Percentiles rank a stretch among this genome's conserved stretches.
Conservation (phyloP, 2,329 filamentous ascomycete species). For the Pseudocercospora fuligena region DNA sequence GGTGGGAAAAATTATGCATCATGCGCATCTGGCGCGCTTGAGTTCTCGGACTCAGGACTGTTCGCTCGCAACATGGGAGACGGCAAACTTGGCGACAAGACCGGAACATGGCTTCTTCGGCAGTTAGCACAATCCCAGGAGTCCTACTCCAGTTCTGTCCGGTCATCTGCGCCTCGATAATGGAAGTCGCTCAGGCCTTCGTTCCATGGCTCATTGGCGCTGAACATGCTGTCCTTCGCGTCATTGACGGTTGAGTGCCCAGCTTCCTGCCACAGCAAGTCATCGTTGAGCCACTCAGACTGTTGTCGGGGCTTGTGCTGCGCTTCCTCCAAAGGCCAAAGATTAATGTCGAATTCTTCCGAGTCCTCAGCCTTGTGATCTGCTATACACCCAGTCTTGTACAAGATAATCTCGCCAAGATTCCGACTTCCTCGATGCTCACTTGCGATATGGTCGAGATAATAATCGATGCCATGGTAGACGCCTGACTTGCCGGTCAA, state of each 20-base stretch:
- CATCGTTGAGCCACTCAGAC: slow-evolving; percentile 31
- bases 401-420: slow-evolving; percentile 44
- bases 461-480: slow-evolving; percentile 47
- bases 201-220: slow-evolving; percentile 40
- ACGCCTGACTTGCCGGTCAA: slow-evolving; percentile 41
- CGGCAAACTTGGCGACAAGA: not conserved
- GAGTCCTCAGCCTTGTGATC: slow-evolving; percentile 45
- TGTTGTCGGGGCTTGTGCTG: slow-evolving; percentile 15
- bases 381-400: slow-evolving; percentile 50
- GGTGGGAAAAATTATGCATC: slow-evolving; percentile 93
- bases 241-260: slow-evolving; percentile 20
- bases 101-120: not conserved
- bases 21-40: slow-evolving; percentile 76
- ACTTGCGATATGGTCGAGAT: slow-evolving; percentile 50
- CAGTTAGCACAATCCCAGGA: slow-evolving; percentile 2
- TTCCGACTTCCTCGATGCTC: slow-evolving; percentile 42
- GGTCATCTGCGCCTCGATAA: slow-evolving; percentile 35
- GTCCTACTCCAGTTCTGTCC: slow-evolving; percentile 32
- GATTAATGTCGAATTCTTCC: slow-evolving; percentile 56
- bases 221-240: slow-evolving; percentile 34
- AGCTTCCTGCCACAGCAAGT: slow-evolving; percentile 26
- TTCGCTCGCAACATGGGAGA: not conserved
- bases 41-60: not conserved
- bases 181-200: slow-evolving; percentile 40
- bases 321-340: slow-evolving; percentile 40